Conservation (phyloP, 495 filamentous ascomycete genomes). For the Penicillium mononematosum region DNA sequence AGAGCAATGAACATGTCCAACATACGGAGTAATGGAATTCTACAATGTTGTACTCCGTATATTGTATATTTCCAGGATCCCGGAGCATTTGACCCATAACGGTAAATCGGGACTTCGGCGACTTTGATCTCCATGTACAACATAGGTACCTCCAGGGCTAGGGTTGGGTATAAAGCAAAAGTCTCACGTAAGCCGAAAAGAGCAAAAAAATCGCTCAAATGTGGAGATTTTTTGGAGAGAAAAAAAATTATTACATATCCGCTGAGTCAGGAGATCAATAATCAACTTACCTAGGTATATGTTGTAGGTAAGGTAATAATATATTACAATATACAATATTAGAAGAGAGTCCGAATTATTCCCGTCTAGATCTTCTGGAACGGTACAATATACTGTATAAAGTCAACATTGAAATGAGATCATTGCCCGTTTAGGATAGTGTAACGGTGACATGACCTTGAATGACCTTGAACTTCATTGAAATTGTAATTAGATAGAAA, state of each 20-base stretch:
- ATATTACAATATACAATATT: no score
- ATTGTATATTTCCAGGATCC: not conserved
- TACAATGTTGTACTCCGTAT: no score
- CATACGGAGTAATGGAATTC: no score
- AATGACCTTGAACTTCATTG: not conserved
- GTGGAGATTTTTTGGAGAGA: conserved; percentile 1
- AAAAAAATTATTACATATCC: not conserved
- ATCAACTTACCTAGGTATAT: not conserved
- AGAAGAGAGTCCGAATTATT: not conserved
- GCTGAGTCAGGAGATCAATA: conserved; percentile 11
- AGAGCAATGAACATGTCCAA: no score
- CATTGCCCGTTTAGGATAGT: conserved; percentile 5
- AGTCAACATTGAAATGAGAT: conserved; percentile 3
- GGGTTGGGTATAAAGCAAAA: not conserved
- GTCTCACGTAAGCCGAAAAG: conserved; percentile 6
- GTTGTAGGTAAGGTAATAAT: no score
- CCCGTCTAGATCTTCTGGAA: not conserved
- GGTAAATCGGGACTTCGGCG: conserved; percentile 28
- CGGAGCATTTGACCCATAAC: conserved; percentile 9
- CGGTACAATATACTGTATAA: not conserved
- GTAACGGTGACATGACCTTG: conserved; percentile 5
- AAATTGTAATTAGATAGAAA: conserved; percentile 5
- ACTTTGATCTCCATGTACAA: conserved; percentile 2
- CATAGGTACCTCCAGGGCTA: no score
- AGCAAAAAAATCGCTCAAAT: conserved; percentile 13